Percentiles rank a stretch among this genome's conserved stretches.
phyloP scores from a whole-genome alignment of 768 basidiomycete genomes.

The Auriscalpium vulgare region DNA sequence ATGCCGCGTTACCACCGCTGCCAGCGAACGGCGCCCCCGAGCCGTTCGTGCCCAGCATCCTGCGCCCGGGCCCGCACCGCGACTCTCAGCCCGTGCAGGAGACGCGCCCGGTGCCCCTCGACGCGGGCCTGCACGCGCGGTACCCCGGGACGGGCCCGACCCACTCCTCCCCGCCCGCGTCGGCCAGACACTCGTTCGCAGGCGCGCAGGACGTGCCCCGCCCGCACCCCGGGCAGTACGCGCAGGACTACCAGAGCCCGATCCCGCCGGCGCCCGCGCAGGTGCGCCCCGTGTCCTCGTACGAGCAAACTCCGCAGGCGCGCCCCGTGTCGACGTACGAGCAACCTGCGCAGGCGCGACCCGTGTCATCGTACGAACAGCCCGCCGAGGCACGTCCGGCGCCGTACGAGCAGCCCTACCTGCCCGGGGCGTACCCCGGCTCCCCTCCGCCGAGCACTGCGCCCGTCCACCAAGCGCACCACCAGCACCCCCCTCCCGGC shows the following conservation, averaged over 20 bases:
- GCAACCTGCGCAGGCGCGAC: too few species aligned
- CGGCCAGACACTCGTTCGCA: neutral
- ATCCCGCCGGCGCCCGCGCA: neutral
- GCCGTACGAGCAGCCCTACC: too few species aligned
- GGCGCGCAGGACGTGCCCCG: too few species aligned
- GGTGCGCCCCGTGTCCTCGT: neutral
- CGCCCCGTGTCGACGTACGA: neutral
- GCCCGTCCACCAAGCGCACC: too few species aligned
- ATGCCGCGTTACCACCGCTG: conserved; percentile 4
- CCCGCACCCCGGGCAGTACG: neutral
- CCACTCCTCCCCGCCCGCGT: neutral
- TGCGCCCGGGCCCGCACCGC: conserved; percentile 2
- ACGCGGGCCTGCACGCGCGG: neutral
- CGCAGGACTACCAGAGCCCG: neutral
- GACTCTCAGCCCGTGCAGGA: neutral
- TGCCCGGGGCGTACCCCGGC: too few species aligned
- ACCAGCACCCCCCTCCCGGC: too few species aligned
- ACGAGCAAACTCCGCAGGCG: too few species aligned
- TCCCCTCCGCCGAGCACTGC: too few species aligned
- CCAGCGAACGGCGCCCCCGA: neutral
- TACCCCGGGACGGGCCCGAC: neutral
- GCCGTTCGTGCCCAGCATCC: conserved; percentile 4
- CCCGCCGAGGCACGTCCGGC: too few species aligned
- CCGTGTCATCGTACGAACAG: too few species aligned
- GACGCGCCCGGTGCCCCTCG: neutral